Evolutionary conservation across 176 grass and related monocot genomes (phyloP).

Genomic region (Secale cereale): DNA sequence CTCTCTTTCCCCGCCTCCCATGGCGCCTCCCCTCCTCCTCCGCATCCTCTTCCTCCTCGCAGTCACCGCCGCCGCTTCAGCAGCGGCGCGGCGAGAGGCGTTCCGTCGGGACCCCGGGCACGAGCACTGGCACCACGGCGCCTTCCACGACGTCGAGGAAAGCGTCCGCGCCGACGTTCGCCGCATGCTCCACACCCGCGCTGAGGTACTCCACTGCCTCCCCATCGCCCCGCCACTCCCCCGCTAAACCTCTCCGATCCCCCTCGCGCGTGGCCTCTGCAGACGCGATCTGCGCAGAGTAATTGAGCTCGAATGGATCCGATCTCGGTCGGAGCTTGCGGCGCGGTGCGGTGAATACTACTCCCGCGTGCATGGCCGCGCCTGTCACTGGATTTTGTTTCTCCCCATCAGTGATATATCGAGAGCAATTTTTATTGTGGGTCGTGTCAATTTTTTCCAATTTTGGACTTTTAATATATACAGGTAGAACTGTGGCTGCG

Average conservation of each 20-base stretch:
- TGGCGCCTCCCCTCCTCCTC: slow-evolving; percentile 13
- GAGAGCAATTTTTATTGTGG: background rate
- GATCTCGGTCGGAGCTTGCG: background rate
- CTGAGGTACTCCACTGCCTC: slow-evolving; percentile 53
- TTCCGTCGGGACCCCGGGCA: slow-evolving; percentile 89
- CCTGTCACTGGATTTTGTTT: slow-evolving; percentile 13
- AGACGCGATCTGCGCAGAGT: slow-evolving; percentile 10
- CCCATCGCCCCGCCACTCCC: background rate
- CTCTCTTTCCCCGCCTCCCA: background rate
- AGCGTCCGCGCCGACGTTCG: slow-evolving; percentile 82
- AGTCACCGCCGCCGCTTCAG: slow-evolving; percentile 4
- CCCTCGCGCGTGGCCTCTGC: background rate
- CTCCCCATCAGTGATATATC: background rate
- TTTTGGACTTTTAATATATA: background rate
- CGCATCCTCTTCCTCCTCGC: slow-evolving; percentile 31
- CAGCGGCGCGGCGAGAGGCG: slow-evolving; percentile 40
- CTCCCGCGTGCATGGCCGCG: slow-evolving; percentile 4
- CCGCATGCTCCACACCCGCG: slow-evolving; percentile 90
- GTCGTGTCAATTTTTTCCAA: background rate
- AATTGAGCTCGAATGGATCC: background rate
- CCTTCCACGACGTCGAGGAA: slow-evolving; percentile 80
- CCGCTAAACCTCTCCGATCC: slow-evolving; percentile 18
- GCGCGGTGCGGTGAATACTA: background rate
- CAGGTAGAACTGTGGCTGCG: background rate
- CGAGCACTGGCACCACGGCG: slow-evolving; percentile 84